Percentiles rank a stretch among this genome's conserved stretches.
Evolutionary conservation across 768 basidiomycete genomes (phyloP).

Genomic region (Boletus barrowsii): DNA sequence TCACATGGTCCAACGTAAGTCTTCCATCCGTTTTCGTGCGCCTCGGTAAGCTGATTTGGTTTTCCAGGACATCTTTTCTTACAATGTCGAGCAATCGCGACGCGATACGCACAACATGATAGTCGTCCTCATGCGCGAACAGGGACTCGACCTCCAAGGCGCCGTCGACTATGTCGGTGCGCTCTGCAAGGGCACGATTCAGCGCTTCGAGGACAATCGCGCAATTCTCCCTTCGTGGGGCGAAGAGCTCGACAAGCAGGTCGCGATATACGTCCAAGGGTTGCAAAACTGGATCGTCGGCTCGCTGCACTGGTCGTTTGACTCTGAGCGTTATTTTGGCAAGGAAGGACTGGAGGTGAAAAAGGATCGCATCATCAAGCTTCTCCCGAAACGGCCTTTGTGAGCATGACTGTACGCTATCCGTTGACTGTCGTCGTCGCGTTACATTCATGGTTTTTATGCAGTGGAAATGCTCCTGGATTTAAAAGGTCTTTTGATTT

Average conservation of each 20-base stretch:
- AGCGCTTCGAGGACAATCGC: conserved; percentile 48
- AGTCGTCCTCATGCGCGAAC: conserved; percentile 62
- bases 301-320: conserved; percentile 71
- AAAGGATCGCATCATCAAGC: conserved; percentile 47
- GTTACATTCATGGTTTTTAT: neutral
- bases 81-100: conserved; percentile 70
- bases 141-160: conserved; percentile 53
- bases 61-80: conserved; percentile 67
- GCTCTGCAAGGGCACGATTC: conserved; percentile 54
- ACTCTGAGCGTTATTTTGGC: conserved; percentile 68
- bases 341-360: conserved; percentile 52
- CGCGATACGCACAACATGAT: conserved; percentile 73
- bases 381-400: conserved; percentile 40
- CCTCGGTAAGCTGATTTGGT: neutral
- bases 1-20: conserved; percentile 46
- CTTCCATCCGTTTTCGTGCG: neutral
- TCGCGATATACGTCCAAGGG: conserved; percentile 56
- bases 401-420: conserved; percentile 5
- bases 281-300: conserved; percentile 71
- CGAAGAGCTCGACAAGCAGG: conserved; percentile 54
- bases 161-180: conserved; percentile 65
- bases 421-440: neutral
- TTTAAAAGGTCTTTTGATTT: neutral
- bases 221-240: conserved; percentile 59
- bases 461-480: neutral